Conservation (phyloP, 148 eudicot genomes). For the Cornus suecica region DNA sequence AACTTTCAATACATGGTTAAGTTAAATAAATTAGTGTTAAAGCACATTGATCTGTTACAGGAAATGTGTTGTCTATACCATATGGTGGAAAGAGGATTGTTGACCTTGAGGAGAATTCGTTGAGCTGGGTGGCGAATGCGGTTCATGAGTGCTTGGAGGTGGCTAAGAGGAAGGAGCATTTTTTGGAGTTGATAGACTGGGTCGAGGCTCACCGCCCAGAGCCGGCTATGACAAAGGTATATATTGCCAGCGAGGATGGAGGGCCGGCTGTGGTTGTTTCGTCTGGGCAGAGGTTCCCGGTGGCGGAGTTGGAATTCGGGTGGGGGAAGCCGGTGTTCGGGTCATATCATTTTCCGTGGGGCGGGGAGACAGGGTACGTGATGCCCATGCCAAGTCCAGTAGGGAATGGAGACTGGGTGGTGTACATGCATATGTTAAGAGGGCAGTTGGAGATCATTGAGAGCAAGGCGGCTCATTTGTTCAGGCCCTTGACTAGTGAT, state of each 20-base stretch:
- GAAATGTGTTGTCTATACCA: slow-evolving; percentile 59
- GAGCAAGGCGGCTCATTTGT: slow-evolving; percentile 32
- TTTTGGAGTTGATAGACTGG: slow-evolving; percentile 66
- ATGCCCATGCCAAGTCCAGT: slow-evolving; percentile 72
- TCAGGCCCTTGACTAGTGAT: slow-evolving; percentile 40
- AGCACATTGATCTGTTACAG: too few relatives aligned
- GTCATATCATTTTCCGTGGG: slow-evolving; percentile 78
- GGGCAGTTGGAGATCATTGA: slow-evolving; percentile 55
- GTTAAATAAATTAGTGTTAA: too few relatives aligned
- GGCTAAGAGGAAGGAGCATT: slow-evolving; percentile 53
- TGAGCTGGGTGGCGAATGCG: slow-evolving; percentile 27
- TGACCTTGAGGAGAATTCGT: slow-evolving; percentile 35
- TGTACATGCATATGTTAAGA: slow-evolving; percentile 58
- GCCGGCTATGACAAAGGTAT: slow-evolving; percentile 42
- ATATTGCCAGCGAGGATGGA: slow-evolving; percentile 21
- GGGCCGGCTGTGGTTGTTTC: slow-evolving; percentile 70
- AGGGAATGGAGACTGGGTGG: slow-evolving; percentile 74
- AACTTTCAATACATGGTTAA: too few relatives aligned
- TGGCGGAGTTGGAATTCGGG: slow-evolving; percentile 58
- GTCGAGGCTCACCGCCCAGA: slow-evolving; percentile 68
- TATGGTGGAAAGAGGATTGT: slow-evolving; percentile 33
- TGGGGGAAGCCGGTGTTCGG: slow-evolving; percentile 70
- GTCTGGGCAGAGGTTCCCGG: slow-evolving; percentile 58
- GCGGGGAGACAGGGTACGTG: slow-evolving; percentile 61
- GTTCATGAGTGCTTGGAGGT: slow-evolving; percentile 43